A percentile compares a stretch with the other conserved stretches of the same genome.
Evolutionary conservation across 2,329 filamentous ascomycete genomes (phyloP).

Genomic region (Calcarisporium arbuscula): DNA sequence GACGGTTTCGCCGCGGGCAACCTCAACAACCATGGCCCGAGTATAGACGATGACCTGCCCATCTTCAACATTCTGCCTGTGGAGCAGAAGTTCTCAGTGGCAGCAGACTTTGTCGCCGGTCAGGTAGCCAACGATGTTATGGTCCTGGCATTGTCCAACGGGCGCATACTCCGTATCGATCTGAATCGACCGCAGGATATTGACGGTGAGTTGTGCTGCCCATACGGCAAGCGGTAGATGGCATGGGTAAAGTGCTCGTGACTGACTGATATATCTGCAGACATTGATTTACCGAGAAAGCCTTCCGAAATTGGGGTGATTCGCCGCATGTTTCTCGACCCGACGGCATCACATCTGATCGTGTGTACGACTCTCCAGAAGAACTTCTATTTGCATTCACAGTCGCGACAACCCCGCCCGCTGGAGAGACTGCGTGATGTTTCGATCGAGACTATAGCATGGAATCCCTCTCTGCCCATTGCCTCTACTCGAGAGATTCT

Average conservation of each 20-base stretch:
- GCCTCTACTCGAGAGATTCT: slow-evolving; percentile 93
- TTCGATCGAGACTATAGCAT: slow-evolving; percentile 81
- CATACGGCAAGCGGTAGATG: neutral
- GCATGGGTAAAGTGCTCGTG: neutral
- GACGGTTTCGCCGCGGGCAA: slow-evolving; percentile 68
- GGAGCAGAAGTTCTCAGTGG: slow-evolving; percentile 88
- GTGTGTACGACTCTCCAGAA: slow-evolving; percentile 88
- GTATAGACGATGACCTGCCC: slow-evolving; percentile 60
- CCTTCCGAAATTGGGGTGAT: slow-evolving; percentile 87
- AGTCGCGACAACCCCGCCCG: slow-evolving; percentile 80
- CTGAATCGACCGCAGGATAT: slow-evolving; percentile 91
- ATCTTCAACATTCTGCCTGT: slow-evolving; percentile 95
- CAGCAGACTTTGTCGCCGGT: slow-evolving; percentile 91
- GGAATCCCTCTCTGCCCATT: slow-evolving; percentile 90
- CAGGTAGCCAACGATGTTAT: slow-evolving; percentile 98
- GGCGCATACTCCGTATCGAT: slow-evolving; percentile 89
- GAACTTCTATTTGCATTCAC: slow-evolving; percentile 96
- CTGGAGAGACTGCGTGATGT: slow-evolving; percentile 80
- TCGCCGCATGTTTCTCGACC: slow-evolving; percentile 93
- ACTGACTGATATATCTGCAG: slow-evolving; percentile 37
- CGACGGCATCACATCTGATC: slow-evolving; percentile 89
- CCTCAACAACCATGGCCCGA: slow-evolving; percentile 50
- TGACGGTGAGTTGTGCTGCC: slow-evolving; percentile 53
- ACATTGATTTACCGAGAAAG: slow-evolving; percentile 95
- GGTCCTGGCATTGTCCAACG: slow-evolving; percentile 84